Evolutionary conservation across 768 basidiomycete genomes (phyloP), one percentile per base, ranked within the genome.

Genomic region (Boletus pseudo-olivaceus): DNA sequence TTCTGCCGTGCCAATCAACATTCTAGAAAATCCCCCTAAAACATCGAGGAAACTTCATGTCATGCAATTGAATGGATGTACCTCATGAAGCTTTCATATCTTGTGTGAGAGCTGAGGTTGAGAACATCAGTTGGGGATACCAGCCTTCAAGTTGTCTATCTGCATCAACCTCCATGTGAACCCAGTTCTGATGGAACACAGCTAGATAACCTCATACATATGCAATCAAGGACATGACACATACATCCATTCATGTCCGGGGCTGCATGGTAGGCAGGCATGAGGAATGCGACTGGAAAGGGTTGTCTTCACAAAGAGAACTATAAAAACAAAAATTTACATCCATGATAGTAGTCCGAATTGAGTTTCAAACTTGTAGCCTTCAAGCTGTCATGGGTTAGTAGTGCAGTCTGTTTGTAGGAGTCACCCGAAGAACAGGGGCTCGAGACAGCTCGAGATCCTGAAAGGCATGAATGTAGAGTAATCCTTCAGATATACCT

Each of bases 11-110:
- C 40, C 30, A 3, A 47, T 54, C 15, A 43, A 20, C 14, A 34
- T 29, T 9, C 39, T 60, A 1, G 30, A 37, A 9, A 32, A 46
- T 2, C 20, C 27, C 30, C 15, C 49, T 17, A 44, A 55, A n/a
- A 40, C 38, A 9, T 11, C 12, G 27, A 52, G 54, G 11, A 54
- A 38, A 29, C 57, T 75, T 5, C 65, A 74, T 41, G 47, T 75
- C 55, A 53, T 72, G 5, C 52, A 58, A n/a, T n/a, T n/a, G n/a
- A 23, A 66, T 76, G 46, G 75, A 76, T 51, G 62, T 72, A 10
- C 56, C 55, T 3, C 65, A 70, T 54, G 51, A 65, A 39, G 50
- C 49, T 11, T 70, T 70, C 39, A 72, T 75, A 51, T 47, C 56
- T 37, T n/a, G n/a, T 37, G 23, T 51, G 15, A 51, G 26, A 35